These are phyloP conservation scores for Harringtonia aguacate DNA, from an alignment of 2,329 filamentous ascomycete genomes.

Conservation along the genomic window DNA sequence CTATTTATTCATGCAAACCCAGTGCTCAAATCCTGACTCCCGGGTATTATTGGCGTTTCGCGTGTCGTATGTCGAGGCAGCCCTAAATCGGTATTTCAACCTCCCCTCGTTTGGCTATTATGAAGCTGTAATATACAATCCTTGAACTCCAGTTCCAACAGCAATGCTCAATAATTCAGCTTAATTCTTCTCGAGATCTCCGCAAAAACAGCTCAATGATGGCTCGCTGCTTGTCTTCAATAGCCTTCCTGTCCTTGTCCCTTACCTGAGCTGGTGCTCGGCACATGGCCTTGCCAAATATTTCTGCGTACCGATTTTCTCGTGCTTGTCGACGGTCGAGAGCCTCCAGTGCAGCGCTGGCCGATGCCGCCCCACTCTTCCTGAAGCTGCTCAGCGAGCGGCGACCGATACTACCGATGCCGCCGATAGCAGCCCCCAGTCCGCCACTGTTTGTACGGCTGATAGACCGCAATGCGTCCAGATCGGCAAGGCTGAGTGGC, in stretches of 20 bases:
- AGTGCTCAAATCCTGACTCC: no score
- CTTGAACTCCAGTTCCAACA: no score
- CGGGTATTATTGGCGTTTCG: no score
- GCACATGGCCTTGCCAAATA: constrained; percentile 56
- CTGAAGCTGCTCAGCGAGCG: constrained; percentile 30
- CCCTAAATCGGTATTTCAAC: no score
- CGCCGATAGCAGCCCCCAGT: constrained; percentile 8
- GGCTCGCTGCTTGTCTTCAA: constrained; percentile 53
- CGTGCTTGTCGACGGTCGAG: constrained; percentile 46
- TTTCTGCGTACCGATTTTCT: constrained; percentile 50
- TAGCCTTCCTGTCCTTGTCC: constrained; percentile 44
- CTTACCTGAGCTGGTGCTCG: constrained; percentile 26
- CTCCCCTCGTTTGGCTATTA: no score
- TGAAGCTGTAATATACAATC: no score
- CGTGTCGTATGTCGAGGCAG: no score
- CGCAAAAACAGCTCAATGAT: constrained; percentile 61
- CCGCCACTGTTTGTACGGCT: neutral
- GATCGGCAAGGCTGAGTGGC: constrained; percentile 26
- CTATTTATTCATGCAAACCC: no score
- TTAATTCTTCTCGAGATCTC: constrained; percentile 10
- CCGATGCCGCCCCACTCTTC: constrained; percentile 1
- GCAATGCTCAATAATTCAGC: neutral
- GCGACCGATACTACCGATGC: constrained; percentile 14
- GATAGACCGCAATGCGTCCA: constrained; percentile 20
- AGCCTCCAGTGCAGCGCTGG: constrained; percentile 18